Percentiles rank a stretch among this genome's conserved stretches.
Conservation (phyloP, 2,329 filamentous ascomycete species). For the Davidsoniella virescens region DNA sequence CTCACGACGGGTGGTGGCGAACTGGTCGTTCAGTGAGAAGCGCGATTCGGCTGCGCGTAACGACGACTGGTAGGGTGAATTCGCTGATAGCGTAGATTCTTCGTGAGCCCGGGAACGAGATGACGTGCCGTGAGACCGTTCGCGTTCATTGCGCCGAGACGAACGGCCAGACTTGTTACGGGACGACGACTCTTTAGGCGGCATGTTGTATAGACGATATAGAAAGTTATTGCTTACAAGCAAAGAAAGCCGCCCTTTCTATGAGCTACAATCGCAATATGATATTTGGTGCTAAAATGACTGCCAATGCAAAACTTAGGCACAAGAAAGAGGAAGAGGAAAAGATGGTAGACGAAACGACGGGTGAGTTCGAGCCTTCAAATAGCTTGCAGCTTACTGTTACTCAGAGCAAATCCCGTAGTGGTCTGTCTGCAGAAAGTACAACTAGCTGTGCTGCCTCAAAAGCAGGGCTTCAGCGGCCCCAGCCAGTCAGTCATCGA, state of each 20-base stretch:
- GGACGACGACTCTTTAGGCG: constrained; percentile 8
- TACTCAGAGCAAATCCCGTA: too few relatives aligned
- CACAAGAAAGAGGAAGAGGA: not conserved
- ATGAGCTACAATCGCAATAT: too few relatives aligned
- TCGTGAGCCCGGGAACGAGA: constrained; percentile 7
- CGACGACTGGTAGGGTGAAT: constrained; percentile 13
- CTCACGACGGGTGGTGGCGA: constrained; percentile 29
- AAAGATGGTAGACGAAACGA: not conserved
- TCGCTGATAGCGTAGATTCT: constrained; percentile 10
- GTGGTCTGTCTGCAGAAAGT: too few relatives aligned
- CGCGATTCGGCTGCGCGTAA: constrained; percentile 26
- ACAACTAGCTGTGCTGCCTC: too few relatives aligned
- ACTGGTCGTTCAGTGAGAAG: constrained; percentile 32
- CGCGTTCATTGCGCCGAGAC: constrained; percentile 13
- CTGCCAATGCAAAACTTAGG: too few relatives aligned
- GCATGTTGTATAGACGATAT: not conserved
- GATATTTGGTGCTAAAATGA: too few relatives aligned
- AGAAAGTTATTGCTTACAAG: not conserved
- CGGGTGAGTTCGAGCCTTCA: too few relatives aligned
- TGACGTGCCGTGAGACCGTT: constrained; percentile 8
- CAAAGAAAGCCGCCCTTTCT: too few relatives aligned
- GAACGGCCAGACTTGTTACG: constrained; percentile 6
- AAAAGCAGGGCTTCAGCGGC: too few relatives aligned
- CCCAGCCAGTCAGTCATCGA: too few relatives aligned
- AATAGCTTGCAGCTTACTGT: too few relatives aligned